Base-by-base conservation (phyloP, 2,329 filamentous ascomycete species). In the Pezicula neosporulosa region DNA sequence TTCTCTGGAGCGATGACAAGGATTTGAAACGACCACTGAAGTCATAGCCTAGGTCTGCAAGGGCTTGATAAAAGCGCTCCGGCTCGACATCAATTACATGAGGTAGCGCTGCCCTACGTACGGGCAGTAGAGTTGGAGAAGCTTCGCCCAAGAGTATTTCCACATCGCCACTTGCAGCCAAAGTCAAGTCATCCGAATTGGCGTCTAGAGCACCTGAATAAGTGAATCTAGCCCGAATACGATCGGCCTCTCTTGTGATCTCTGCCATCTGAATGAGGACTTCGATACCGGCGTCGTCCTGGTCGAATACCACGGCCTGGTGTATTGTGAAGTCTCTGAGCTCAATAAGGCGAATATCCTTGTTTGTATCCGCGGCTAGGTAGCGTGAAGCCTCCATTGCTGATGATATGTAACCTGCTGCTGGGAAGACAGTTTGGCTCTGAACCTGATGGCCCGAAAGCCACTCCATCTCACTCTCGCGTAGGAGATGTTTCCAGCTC, bases 341-440 rank as follows among this genome's bases (percentile, higher is more conserved):
- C 30, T 59, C 56, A 16, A 58, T 45, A 10, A 56, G 37, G 38
- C 30, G 44, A 18, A 67, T 60, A 15, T 70, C 69, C 37, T 66
- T n/a, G n/a, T n/a, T n/a, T n/a, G n/a, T 61, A 2, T 59, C 52
- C 7, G 57, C 56, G 9, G 59, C 61, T 1, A 73, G 41, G 1
- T 61, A 57, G 2, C 66, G 68, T 1, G 69, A 60, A 0, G 72
- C 66, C 44, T 72, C 77, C 0, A 74, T 73, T 24, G 55, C 55
- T 69, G 77, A 74, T 46, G 71, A 52, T 44, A 72, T 70, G 54
- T 77, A 77, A 0, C 69, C 75, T 1, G 75, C 75, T 3, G 72
- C 75, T 1, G 75, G 75, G 3, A 77, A 59, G 16, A 77, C 60
- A 13, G 33, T 51, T 18, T 56, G 50, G 0, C 60, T 57, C 2